A percentile compares a stretch with the other conserved stretches of the same genome.
These are phyloP conservation scores for Prunus padus DNA, from an alignment of 306 rosid genomes.

Conservation along the genomic window DNA sequence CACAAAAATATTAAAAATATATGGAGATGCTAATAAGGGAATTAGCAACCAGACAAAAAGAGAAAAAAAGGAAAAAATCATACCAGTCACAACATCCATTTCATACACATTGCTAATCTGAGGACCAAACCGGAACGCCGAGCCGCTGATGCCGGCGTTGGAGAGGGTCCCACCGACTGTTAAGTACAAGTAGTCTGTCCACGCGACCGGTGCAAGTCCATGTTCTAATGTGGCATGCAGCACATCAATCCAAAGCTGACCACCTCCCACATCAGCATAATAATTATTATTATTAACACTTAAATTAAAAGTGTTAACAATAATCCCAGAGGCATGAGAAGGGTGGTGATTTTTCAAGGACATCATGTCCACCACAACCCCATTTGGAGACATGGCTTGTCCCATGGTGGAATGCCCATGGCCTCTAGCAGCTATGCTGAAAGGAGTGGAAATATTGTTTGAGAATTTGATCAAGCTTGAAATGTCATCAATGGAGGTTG, in stretches of 20 bases:
- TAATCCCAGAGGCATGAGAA: slow-evolving; percentile 16
- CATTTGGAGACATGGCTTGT: slow-evolving; percentile 65
- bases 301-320: not conserved
- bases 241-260: slow-evolving; percentile 62
- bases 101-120: slow-evolving; percentile 64
- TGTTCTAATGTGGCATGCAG: slow-evolving; percentile 42
- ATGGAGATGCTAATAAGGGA: not conserved
- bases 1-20: not conserved
- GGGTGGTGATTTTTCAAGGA: slow-evolving; percentile 24
- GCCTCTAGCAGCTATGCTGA: slow-evolving; percentile 53
- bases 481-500: slow-evolving; percentile 56
- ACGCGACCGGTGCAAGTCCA: slow-evolving; percentile 64
- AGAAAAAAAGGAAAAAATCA: not conserved
- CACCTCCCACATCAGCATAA: slow-evolving; percentile 73
- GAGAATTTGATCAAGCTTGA: slow-evolving; percentile 38
- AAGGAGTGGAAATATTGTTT: slow-evolving; percentile 40
- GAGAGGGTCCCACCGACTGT: slow-evolving; percentile 80
- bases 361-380: slow-evolving; percentile 66
- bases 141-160: slow-evolving; percentile 71
- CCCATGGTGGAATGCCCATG: slow-evolving; percentile 69
- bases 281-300: not conserved
- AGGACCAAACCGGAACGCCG: slow-evolving; percentile 67
- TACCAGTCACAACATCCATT: slow-evolving; percentile 77
- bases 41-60: not conserved
- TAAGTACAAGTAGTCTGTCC: slow-evolving; percentile 70